These are phyloP conservation scores for Metschnikowia bowlesiae DNA, from an alignment of 805 yeast genomes.

Conservation along the genomic window DNA sequence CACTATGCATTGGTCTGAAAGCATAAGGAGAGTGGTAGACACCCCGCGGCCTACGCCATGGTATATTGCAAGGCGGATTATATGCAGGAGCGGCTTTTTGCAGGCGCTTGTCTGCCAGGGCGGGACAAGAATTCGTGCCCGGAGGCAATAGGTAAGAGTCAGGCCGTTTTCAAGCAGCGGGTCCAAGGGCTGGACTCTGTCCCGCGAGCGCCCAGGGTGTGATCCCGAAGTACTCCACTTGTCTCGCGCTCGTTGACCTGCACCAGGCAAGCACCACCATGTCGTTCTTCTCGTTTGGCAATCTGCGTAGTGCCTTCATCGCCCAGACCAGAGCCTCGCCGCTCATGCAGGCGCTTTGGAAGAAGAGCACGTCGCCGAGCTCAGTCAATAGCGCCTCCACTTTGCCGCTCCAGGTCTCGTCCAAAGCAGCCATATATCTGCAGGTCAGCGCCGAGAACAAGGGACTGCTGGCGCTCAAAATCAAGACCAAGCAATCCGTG, in stretches of 20 bases:
- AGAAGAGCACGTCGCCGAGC: neutral
- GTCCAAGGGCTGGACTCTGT: too few species aligned
- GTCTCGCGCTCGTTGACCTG: neutral
- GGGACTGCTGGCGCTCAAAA: conserved; percentile 10
- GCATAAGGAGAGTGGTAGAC: conserved; percentile 1
- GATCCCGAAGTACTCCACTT: neutral
- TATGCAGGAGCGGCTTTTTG: neutral
- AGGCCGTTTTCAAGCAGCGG: too few species aligned
- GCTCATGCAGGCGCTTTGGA: conserved; percentile 10
- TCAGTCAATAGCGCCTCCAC: conserved; percentile 19
- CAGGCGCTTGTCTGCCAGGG: too few species aligned
- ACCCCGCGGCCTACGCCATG: neutral
- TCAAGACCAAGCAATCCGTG: conserved; percentile 35
- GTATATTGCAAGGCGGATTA: neutral
- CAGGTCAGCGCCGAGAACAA: conserved; percentile 21
- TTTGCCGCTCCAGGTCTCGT: conserved; percentile 27
- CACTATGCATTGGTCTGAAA: conserved; percentile 38
- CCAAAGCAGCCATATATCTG: conserved; percentile 25
- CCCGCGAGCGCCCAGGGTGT: neutral
- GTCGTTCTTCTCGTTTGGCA: conserved; percentile 4
- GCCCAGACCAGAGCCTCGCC: conserved; percentile 6
- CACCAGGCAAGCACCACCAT: neutral
- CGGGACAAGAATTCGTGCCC: too few species aligned
- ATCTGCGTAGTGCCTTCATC: conserved; percentile 1
- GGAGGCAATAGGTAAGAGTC: too few species aligned